Conservation (phyloP, 257 asterid species). For the Fraxinus excelsior region DNA sequence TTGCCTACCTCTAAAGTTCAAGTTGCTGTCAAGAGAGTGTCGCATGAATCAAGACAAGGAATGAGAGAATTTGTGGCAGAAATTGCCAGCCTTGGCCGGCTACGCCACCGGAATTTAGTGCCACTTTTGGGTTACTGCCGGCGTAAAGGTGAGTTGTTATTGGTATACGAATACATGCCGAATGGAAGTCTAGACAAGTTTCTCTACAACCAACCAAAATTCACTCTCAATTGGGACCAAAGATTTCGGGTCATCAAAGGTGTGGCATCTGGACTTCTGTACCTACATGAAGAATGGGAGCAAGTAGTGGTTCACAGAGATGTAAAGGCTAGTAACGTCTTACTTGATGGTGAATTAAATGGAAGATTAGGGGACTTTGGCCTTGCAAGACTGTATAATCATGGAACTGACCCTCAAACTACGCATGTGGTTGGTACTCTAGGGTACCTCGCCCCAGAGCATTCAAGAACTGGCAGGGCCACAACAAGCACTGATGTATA, state of each 20-base stretch:
- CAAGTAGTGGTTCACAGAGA: no score
- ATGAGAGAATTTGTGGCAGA: conserved; percentile 67
- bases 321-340: no score
- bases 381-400: no score
- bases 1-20: conserved; percentile 35
- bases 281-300: no score
- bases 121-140: conserved; percentile 65
- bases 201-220: conserved; percentile 37
- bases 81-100: conserved; percentile 59
- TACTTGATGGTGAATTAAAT: no score
- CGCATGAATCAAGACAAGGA: conserved; percentile 69
- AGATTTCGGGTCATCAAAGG: no score
- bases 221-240: conserved; percentile 32
- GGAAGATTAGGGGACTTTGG: no score
- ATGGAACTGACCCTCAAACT: no score
- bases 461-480: conserved; percentile 25
- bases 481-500: conserved; percentile 15
- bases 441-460: no score
- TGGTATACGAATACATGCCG: conserved; percentile 72
- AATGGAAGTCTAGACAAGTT: conserved; percentile 7
- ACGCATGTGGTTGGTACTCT: no score
- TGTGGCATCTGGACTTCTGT: no score
- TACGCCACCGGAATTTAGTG: conserved; percentile 68
- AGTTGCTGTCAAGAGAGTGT: conserved; percentile 9
- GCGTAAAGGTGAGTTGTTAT: conserved; percentile 50